A percentile compares a stretch with the other conserved stretches of the same genome.
These are phyloP conservation scores for Zoysia japonica DNA, from an alignment of 176 grass and related monocot genomes.

Conservation along the genomic window DNA sequence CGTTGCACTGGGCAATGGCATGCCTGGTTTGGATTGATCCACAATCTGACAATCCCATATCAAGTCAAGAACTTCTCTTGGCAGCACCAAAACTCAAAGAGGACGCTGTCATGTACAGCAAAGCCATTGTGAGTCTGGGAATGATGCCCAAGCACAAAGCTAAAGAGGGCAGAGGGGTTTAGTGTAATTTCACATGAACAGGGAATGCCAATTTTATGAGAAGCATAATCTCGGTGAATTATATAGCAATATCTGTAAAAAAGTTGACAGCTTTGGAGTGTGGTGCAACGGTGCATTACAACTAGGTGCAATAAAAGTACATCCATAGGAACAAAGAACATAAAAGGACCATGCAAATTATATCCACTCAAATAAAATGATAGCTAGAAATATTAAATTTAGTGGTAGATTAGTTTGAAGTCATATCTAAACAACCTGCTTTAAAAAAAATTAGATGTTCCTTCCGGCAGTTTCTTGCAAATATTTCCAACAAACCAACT, in stretches of 20 bases:
- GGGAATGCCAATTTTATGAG: background rate
- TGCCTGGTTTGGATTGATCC: background rate
- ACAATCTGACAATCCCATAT: background rate
- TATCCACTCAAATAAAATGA: background rate
- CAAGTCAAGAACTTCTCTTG: background rate
- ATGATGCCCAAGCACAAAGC: too few species aligned
- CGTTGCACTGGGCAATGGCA: too few species aligned
- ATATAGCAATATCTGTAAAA: background rate
- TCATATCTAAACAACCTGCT: background rate
- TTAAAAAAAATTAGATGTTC: background rate
- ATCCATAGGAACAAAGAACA: background rate
- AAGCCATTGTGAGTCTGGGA: background rate
- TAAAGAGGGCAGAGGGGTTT: too few species aligned
- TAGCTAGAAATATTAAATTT: background rate
- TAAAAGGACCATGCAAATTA: background rate
- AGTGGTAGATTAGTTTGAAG: background rate
- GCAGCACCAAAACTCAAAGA: too few species aligned
- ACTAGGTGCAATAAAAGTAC: background rate
- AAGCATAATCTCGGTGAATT: background rate
- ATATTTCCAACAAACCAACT: slow-evolving; percentile 5
- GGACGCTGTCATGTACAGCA: too few species aligned
- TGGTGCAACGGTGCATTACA: background rate
- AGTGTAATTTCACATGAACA: too few species aligned
- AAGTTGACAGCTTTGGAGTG: background rate
- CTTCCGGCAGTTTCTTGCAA: background rate